A percentile compares a stretch with the other conserved stretches of the same genome.
Conservation (phyloP, 1,284 basidiomycete genomes). For the Exobasidium rhododendri region DNA sequence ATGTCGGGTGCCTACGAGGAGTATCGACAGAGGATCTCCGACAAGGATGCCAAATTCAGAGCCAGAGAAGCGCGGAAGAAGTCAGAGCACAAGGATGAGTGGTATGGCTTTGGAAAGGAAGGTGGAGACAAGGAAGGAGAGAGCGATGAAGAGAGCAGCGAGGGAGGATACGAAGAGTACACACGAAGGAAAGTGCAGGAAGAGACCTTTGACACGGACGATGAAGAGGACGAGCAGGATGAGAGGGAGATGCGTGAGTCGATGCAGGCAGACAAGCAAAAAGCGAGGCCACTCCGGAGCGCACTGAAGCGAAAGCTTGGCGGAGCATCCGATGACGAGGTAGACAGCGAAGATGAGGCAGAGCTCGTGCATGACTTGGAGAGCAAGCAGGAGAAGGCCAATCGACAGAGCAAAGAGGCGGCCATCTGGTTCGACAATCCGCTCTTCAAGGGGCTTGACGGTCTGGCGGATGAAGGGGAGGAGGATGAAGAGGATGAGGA, state of each 20-base stretch:
- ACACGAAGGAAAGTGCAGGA: slow-evolving; percentile 64
- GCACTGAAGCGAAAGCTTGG: background rate
- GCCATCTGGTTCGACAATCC: slow-evolving; percentile 93
- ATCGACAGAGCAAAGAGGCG: slow-evolving; percentile 58
- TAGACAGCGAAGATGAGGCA: slow-evolving; percentile 21
- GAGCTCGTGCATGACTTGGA: slow-evolving; percentile 32
- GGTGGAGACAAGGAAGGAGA: slow-evolving; percentile 11
- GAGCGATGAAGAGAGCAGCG: slow-evolving; percentile 47
- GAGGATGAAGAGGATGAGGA: slow-evolving; percentile 43
- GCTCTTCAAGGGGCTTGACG: slow-evolving; percentile 74
- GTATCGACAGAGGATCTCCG: slow-evolving; percentile 76
- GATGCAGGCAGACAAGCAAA: slow-evolving; percentile 57
- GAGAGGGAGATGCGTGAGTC: slow-evolving; percentile 30
- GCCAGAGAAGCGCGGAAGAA: slow-evolving; percentile 77
- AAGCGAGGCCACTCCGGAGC: slow-evolving; percentile 37
- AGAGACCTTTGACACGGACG: slow-evolving; percentile 61
- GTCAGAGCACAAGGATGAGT: slow-evolving; percentile 60
- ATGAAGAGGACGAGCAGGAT: slow-evolving; percentile 55
- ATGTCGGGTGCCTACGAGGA: slow-evolving; percentile 84
- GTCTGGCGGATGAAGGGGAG: slow-evolving; percentile 59
- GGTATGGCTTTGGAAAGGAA: slow-evolving; percentile 41
- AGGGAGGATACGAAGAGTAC: slow-evolving; percentile 70
- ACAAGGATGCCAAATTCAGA: slow-evolving; percentile 84
- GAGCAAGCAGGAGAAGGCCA: slow-evolving; percentile 25
- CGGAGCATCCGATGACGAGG: slow-evolving; percentile 14